A percentile compares a stretch with the other conserved stretches of the same genome.
These are phyloP conservation scores for Neofusicoccum sp. DNA, from an alignment of 2,329 filamentous ascomycete species.

Conservation along the genomic window DNA sequence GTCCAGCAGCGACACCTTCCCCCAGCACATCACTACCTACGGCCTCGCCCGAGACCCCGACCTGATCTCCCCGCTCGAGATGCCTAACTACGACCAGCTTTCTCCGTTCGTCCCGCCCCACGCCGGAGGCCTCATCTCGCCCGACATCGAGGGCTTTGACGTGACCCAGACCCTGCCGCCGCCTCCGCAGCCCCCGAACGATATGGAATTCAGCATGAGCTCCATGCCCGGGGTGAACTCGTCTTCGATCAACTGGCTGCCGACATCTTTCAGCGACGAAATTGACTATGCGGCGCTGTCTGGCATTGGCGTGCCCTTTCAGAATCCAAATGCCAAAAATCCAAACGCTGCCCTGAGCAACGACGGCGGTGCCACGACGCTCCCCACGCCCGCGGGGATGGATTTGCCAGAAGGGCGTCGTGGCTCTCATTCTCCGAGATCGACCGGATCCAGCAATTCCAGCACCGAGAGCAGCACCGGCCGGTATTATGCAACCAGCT, in stretches of 20 bases:
- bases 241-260: constrained; percentile 11
- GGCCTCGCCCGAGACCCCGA: background rate
- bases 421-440: background rate
- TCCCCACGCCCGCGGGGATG: background rate
- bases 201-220: background rate
- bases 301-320: constrained; percentile 6
- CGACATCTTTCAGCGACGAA: constrained; percentile 4
- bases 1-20: constrained; percentile 10
- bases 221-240: background rate
- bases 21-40: constrained; percentile 2
- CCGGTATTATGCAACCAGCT: background rate
- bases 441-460: background rate
- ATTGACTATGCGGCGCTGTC: constrained; percentile 11
- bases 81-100: constrained; percentile 10
- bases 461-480: background rate
- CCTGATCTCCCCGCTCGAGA: background rate
- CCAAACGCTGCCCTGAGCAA: background rate
- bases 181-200: background rate
- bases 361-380: background rate
- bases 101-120: background rate
- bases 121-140: background rate
- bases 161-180: constrained; percentile 1
- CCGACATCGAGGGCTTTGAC: constrained; percentile 11
- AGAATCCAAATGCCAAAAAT: background rate
- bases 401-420: background rate